Evolutionary conservation across 306 rosid genomes (phyloP).

Genomic region (Prunus kanzakura): DNA sequence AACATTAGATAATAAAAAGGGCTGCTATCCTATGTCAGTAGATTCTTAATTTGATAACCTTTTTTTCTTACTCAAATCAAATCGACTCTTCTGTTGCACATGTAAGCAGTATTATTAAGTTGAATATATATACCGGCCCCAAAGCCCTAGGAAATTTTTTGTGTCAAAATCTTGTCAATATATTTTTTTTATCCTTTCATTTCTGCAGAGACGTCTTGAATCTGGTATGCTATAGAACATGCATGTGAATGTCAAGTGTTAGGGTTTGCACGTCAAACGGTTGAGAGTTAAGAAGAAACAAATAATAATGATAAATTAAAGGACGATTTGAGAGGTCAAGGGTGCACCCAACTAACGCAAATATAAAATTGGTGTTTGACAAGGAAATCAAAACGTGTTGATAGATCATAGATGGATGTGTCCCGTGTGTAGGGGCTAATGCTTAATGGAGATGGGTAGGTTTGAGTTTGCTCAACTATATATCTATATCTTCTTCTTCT

Average conservation of each 20-base stretch:
- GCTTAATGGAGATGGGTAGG: slow-evolving; percentile 21
- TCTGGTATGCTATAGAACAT: no score
- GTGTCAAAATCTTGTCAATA: no score
- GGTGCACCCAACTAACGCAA: slow-evolving; percentile 13
- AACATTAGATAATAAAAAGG: no score
- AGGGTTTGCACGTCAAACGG: slow-evolving; percentile 1
- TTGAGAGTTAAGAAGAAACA: slow-evolving; percentile 23
- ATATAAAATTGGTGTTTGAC: neutral
- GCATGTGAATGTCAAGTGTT: neutral
- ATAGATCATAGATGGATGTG: neutral
- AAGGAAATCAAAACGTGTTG: slow-evolving; percentile 5
- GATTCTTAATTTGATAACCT: no score
- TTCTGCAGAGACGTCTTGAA: no score
- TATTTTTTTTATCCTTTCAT: no score
- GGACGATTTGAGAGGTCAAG: neutral
- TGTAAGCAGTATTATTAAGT: no score
- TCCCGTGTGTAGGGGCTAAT: slow-evolving; percentile 8
- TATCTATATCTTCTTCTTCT: neutral
- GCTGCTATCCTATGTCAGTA: no score
- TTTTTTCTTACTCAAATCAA: no score
- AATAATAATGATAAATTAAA: neutral
- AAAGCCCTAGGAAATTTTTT: no score
- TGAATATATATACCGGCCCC: no score
- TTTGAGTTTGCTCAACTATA: slow-evolving; percentile 37
- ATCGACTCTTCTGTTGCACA: no score